phyloP scores from a whole-genome alignment of 345 rosid genomes.

The Garcia nutans region DNA sequence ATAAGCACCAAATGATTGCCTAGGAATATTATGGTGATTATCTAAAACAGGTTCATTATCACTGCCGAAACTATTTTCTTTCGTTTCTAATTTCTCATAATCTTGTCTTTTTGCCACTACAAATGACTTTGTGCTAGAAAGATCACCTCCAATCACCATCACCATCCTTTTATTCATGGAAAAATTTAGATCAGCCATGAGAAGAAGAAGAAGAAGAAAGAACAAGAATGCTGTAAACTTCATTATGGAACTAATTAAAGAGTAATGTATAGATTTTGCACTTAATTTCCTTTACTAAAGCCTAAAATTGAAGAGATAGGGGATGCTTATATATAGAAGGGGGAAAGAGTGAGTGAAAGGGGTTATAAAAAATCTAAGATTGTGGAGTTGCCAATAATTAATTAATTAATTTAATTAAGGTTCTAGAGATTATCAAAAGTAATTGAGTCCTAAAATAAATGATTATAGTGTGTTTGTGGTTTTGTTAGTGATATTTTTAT shows the following conservation, averaged over 20 bases:
- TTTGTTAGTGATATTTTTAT: neutral
- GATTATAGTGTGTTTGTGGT: neutral
- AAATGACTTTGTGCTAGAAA: neutral
- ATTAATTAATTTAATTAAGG: too few relatives aligned
- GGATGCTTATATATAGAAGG: conserved; percentile 1
- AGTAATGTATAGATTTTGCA: too few relatives aligned
- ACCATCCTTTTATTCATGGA: conserved; percentile 7
- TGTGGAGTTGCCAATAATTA: conserved; percentile 18
- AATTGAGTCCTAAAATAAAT: neutral
- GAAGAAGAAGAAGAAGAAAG: neutral
- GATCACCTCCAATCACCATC: conserved; percentile 2
- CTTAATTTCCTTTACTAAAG: neutral
- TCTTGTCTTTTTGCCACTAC: neutral
- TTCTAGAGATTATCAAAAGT: too few relatives aligned
- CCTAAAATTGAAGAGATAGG: neutral
- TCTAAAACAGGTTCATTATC: conserved; percentile 12
- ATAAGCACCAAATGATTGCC: conserved; percentile 18
- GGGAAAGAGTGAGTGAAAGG: conserved; percentile 1
- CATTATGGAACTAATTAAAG: neutral
- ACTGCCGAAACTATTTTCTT: neutral
- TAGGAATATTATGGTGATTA: conserved; percentile 25
- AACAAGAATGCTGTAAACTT: conserved; percentile 11
- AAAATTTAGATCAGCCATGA: conserved; percentile 7
- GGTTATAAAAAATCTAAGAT: conserved; percentile 17
- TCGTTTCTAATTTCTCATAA: neutral